Evolutionary conservation across 2,329 filamentous ascomycete species (phyloP).

Genomic region (Colletotrichum sp.): DNA sequence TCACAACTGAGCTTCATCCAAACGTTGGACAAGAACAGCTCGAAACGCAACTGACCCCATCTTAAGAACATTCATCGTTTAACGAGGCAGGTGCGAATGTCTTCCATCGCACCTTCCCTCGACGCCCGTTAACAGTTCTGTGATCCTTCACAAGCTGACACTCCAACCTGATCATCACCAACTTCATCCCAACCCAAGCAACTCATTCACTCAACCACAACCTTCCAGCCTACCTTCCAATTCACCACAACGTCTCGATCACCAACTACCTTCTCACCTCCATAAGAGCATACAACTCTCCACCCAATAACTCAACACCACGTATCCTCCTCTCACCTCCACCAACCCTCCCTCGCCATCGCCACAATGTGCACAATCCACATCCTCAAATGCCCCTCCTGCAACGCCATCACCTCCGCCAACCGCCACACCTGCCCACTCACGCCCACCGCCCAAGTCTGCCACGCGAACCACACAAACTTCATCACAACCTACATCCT

Average conservation of each 20-base stretch:
- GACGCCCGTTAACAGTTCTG: accelerated
- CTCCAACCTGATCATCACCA: accelerated
- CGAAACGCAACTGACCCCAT: accelerated
- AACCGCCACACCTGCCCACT: not conserved
- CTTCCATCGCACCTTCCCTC: not conserved
- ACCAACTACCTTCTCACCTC: accelerated
- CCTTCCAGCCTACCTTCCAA: not conserved
- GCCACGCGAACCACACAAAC: not conserved
- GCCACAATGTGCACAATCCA: conserved; percentile 1
- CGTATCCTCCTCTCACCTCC: not conserved
- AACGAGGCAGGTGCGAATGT: not conserved
- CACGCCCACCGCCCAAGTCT: not conserved
- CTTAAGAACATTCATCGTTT: accelerated
- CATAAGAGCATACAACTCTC: not conserved
- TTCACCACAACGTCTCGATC: not conserved
- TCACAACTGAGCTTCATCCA: accelerated
- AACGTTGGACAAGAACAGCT: not conserved
- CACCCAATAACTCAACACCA: not conserved
- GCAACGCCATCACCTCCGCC: not conserved
- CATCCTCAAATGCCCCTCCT: not conserved
- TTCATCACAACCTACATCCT: not conserved
- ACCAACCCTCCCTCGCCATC: not conserved
- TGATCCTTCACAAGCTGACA: not conserved
- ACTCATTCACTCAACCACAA: not conserved
- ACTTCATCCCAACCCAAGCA: not conserved